phyloP scores from a whole-genome alignment of 2,329 filamentous ascomycete genomes.

The Alternaria sp. region DNA sequence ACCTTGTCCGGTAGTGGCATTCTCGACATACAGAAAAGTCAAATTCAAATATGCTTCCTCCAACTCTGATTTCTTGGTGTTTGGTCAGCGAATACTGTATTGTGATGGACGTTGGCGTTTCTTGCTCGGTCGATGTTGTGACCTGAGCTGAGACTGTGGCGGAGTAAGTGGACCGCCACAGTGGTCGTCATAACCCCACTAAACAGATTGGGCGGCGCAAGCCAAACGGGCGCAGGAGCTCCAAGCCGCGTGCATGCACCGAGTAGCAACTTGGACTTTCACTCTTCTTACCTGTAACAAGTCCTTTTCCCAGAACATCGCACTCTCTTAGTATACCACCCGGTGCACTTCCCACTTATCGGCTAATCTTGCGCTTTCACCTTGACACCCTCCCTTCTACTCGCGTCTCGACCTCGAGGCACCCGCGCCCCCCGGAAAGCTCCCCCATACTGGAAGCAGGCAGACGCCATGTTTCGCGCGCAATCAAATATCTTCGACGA shows the following conservation, averaged over 20 bases:
- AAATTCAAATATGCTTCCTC: conserved; percentile 14
- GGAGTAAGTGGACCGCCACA: conserved; percentile 23
- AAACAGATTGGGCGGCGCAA: conserved; percentile 14
- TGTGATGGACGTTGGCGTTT: not conserved
- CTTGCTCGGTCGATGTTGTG: not conserved
- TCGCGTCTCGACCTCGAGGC: conserved; percentile 15
- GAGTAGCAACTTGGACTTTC: conserved; percentile 10
- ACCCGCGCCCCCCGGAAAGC: conserved; percentile 15
- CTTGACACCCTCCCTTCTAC: not conserved
- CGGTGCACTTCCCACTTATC: not conserved
- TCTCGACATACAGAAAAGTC: conserved; percentile 21
- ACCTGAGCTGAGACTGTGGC: conserved; percentile 18
- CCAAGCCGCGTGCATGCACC: conserved; percentile 32
- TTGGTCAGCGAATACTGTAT: not conserved
- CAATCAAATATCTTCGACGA: conserved; percentile 75
- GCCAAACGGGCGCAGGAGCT: conserved; percentile 24
- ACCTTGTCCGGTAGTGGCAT: conserved; percentile 16
- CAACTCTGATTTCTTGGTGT: not conserved
- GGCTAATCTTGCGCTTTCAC: not conserved
- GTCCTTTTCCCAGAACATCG: not conserved
- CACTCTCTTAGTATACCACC: not conserved
- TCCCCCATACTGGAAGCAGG: conserved; percentile 11
- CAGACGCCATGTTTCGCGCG: conserved; percentile 57
- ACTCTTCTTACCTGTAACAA: conserved; percentile 11
- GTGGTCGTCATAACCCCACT: conserved; percentile 32